These are phyloP conservation scores for Arabidopsis thaliana DNA, from an alignment of 345 rosid species.

Conservation along the genomic window DNA sequence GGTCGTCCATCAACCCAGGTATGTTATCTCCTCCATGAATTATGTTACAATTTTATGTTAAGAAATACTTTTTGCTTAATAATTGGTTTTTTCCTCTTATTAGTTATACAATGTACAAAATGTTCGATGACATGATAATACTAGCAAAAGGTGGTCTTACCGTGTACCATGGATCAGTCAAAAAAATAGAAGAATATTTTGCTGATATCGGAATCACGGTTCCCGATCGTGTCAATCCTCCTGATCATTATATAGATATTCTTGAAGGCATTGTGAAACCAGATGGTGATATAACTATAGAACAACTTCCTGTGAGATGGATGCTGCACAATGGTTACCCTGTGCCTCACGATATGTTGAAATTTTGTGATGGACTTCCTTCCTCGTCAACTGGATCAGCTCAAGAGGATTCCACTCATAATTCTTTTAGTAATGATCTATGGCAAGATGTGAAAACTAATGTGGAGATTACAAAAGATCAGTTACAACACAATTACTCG, in stretches of 20 bases:
- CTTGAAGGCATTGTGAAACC: conserved; percentile 81
- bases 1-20: conserved; percentile 97
- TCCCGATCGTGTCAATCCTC: conserved; percentile 87
- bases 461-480: conserved; percentile 51
- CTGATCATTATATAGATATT: conserved; percentile 87
- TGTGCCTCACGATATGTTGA: conserved; percentile 80
- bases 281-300: conserved; percentile 51
- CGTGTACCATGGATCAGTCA: conserved; percentile 80
- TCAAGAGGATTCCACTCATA: conserved; percentile 36
- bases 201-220: conserved; percentile 69
- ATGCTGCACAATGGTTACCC: conserved; percentile 87
- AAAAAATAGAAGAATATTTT: conserved; percentile 85
- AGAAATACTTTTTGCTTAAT: too few species aligned
- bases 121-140: conserved; percentile 91
- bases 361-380: conserved; percentile 56
- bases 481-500: conserved; percentile 48
- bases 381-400: conserved; percentile 41
- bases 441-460: conserved; percentile 56
- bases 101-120: conserved; percentile 82
- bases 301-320: conserved; percentile 89
- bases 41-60: too few species aligned
- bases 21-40: conserved; percentile 11
- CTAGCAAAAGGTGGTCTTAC: conserved; percentile 88
- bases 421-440: conserved; percentile 61
- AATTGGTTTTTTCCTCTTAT: neutral